Base-by-base conservation (phyloP, 1,284 basidiomycete genomes). In the Tetrapyrgos nigripes region DNA sequence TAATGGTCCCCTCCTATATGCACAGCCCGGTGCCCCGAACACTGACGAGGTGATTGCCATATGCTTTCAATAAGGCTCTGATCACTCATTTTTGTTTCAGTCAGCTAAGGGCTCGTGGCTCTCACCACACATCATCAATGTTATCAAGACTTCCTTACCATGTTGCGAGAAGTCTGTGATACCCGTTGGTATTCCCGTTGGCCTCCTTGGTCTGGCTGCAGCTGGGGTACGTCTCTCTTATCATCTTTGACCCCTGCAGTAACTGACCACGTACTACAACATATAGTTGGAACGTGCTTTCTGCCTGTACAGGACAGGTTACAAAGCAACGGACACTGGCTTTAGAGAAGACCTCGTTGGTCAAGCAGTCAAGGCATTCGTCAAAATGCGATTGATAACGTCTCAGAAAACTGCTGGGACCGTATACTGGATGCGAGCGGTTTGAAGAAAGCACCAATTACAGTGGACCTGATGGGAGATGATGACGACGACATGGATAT, bases 1-100 rank as follows among this genome's bases (percentile, higher is more conserved):
- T 17, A 58, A 55, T 43, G 64, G 66, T 26, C 64, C 64, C 9
- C 60, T 53, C 3, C 60, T 63, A 52, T 66, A 62, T 57, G 33
- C 29, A 17, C 46, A 64, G 59, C 17, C 62, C 60, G 28, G 58
- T 43, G 11, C 43, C 37, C 57, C 63, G 33, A 31, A 61, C 14
- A 8, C 31, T 33, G 31, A 33, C 31, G 14, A 8, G 31, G 37
- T 62, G 61, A 8, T 60, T 57, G 11, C 26, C 11, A n/a, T 8
- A 8, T 50, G 17, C 9, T 29, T 33, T 14, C 11, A 8, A 21
- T n/a, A 5, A 17, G 9, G n/a, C 48, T n/a, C 23, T 17, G 10
- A 21, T 26, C 24, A 21, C n/a, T 11, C 19, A 8, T 8, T 8
- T 50, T 26, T 21, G 23, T 50, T 21, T n/a, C 14, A 33, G 31